Evolutionary conservation across 148 eudicot genomes (phyloP).

Genomic region (Silene conica): DNA sequence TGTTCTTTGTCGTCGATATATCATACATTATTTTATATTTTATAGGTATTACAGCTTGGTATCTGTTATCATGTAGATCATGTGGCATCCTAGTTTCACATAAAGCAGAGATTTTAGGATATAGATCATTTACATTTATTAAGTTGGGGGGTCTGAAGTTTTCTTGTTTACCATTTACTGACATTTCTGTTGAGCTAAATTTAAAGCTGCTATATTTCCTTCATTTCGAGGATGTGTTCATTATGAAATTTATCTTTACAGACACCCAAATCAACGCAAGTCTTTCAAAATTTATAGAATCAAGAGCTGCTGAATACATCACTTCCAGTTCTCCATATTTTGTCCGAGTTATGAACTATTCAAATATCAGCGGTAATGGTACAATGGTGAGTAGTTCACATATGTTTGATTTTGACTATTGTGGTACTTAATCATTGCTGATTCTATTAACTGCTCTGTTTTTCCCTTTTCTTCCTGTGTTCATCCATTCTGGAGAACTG

Average conservation of each 20-base stretch:
- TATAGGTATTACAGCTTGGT: too few relatives aligned
- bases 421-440: neutral
- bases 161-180: neutral
- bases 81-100: neutral
- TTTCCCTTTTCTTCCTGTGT: neutral
- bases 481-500: neutral
- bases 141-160: neutral
- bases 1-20: too few relatives aligned
- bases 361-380: constrained; percentile 62
- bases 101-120: neutral
- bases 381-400: constrained; percentile 58
- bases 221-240: neutral
- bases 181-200: neutral
- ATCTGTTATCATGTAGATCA: too few relatives aligned
- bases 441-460: constrained; percentile 1
- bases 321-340: constrained; percentile 72
- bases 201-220: neutral
- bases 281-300: constrained; percentile 69
- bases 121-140: neutral
- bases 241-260: constrained; percentile 35
- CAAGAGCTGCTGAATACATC: constrained; percentile 64
- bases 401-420: neutral
- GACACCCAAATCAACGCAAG: constrained; percentile 21
- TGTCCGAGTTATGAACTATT: constrained; percentile 72
- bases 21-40: too few relatives aligned